phyloP scores from a whole-genome alignment of 2,329 filamentous ascomycete species.

The Madurella fahalii region DNA sequence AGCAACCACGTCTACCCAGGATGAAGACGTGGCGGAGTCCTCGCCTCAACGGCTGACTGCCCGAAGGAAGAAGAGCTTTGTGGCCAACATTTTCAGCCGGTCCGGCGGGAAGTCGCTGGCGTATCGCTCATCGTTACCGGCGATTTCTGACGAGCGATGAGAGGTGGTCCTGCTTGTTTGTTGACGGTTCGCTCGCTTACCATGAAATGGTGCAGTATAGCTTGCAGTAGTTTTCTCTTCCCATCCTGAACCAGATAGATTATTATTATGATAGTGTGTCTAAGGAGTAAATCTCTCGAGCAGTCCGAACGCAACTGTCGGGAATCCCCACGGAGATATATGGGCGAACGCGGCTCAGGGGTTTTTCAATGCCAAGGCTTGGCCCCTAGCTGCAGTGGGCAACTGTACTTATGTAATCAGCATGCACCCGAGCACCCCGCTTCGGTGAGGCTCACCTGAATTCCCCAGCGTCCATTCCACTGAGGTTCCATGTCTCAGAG shows the following conservation, averaged over 20 bases:
- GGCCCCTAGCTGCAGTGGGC: not conserved
- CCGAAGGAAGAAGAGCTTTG: slow-evolving; percentile 44
- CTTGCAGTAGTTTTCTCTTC: too few species aligned
- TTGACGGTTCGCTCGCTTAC: too few species aligned
- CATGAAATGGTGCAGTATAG: too few species aligned
- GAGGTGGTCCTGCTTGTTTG: too few species aligned
- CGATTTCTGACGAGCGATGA: slow-evolving; percentile 1
- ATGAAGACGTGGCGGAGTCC: not conserved
- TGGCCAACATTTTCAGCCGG: slow-evolving; percentile 41
- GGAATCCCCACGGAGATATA: too few species aligned
- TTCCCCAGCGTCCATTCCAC: not conserved
- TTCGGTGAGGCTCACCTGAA: slow-evolving; percentile 11
- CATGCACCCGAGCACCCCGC: not conserved
- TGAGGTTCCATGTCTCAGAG: not conserved
- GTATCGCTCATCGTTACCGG: slow-evolving; percentile 11
- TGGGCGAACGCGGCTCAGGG: too few species aligned
- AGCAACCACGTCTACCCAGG: not conserved
- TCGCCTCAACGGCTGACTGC: slow-evolving; percentile 27
- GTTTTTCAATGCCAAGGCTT: not conserved
- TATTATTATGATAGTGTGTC: too few species aligned
- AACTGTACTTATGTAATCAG: not conserved
- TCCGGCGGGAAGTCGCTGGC: slow-evolving; percentile 22
- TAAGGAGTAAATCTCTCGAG: too few species aligned
- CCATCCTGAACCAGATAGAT: too few species aligned
- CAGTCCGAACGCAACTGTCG: too few species aligned